These are phyloP conservation scores for Suillus decipiens DNA, from an alignment of 768 basidiomycete genomes.

Conservation along the genomic window DNA sequence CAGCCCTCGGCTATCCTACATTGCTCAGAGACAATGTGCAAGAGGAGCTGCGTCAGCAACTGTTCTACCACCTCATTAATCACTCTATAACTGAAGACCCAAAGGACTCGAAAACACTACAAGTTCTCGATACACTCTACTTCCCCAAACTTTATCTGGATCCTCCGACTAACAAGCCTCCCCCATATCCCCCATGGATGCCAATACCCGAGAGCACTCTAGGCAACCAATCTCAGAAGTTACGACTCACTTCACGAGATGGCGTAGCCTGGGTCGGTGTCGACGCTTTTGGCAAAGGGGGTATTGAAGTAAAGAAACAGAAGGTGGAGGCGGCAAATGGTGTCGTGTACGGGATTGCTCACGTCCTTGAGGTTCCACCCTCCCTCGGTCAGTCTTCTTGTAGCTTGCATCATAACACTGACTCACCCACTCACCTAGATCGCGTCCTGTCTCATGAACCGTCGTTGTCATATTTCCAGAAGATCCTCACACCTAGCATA, in stretches of 20 bases:
- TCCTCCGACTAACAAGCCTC: constrained; percentile 65
- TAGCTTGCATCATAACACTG: constrained; percentile 2
- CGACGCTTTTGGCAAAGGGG: constrained; percentile 79
- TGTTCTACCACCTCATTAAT: constrained; percentile 94
- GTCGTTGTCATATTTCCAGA: constrained; percentile 72
- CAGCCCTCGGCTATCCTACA: constrained; percentile 31
- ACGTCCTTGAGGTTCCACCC: constrained; percentile 73
- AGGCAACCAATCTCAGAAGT: constrained; percentile 76
- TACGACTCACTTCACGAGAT: constrained; percentile 61
- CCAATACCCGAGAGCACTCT: constrained; percentile 82
- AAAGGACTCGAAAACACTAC: constrained; percentile 34
- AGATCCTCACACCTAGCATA: constrained; percentile 66
- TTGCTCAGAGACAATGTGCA: constrained; percentile 74
- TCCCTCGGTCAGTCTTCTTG: constrained; percentile 60
- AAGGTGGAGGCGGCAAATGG: constrained; percentile 70
- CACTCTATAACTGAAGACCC: constrained; percentile 57
- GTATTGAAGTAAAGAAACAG: constrained; percentile 62
- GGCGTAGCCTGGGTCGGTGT: constrained; percentile 62
- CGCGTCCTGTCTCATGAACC: constrained; percentile 58
- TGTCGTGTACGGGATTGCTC: constrained; percentile 69
- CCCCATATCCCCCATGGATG: constrained; percentile 87
- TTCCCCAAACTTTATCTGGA: constrained; percentile 65
- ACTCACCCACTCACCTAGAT: constrained; percentile 41
- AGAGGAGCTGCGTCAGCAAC: constrained; percentile 81
- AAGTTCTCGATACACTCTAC: constrained; percentile 62